These are phyloP conservation scores for Loxodes magnus DNA, from an alignment of 73 alveolate species.

Conservation along the genomic window DNA sequence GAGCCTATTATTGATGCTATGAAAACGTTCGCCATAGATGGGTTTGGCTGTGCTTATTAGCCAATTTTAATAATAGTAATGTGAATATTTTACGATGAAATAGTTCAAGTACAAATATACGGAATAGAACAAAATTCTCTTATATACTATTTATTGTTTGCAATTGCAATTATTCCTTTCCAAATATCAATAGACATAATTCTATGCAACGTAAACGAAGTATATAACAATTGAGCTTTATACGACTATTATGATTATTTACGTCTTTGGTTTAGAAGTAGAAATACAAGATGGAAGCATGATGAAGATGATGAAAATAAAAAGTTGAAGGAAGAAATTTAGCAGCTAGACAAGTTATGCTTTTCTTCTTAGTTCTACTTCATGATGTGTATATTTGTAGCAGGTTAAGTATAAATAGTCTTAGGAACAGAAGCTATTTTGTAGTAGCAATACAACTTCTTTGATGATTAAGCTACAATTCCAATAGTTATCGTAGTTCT, in stretches of 20 bases:
- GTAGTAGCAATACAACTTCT: conserved; percentile 48
- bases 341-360: conserved; percentile 57
- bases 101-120: conserved; percentile 38
- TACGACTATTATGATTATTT: conserved; percentile 73
- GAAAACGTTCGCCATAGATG: conserved; percentile 34
- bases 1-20: conserved; percentile 39
- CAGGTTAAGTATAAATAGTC: conserved; percentile 46
- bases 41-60: conserved; percentile 18
- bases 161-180: conserved; percentile 57
- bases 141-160: conserved; percentile 55
- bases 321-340: conserved; percentile 27
- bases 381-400: conserved; percentile 47
- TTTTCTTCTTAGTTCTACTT: conserved; percentile 73
- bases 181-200: conserved; percentile 60
- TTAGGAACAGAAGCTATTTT: conserved; percentile 58
- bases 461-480: conserved; percentile 63
- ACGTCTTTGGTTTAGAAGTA: conserved; percentile 40
- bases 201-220: conserved; percentile 57
- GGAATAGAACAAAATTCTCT: conserved; percentile 62
- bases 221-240: conserved; percentile 45
- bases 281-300: conserved; percentile 69
- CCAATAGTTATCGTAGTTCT: conserved; percentile 31
- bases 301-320: conserved; percentile 43
- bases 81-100: conserved; percentile 73
- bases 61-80: conserved; percentile 40